These are phyloP conservation scores for Blastobotrys aristatus DNA, from an alignment of 1,139 yeast genomes.

Conservation along the genomic window DNA sequence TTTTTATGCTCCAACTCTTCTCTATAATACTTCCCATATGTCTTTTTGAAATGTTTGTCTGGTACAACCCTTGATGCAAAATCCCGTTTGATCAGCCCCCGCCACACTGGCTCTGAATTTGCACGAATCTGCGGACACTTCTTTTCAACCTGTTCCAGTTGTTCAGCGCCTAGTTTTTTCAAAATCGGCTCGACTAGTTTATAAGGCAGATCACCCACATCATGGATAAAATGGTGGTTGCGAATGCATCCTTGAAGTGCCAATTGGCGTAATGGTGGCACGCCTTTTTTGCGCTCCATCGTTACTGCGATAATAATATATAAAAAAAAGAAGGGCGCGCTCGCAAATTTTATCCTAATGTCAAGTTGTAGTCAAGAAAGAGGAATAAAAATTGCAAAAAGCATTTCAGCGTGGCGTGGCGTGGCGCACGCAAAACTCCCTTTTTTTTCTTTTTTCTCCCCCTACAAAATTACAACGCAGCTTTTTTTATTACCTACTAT, in stretches of 20 bases:
- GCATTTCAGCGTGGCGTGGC: too few relatives aligned
- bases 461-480: background rate
- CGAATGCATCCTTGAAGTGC: conserved; percentile 9
- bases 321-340: too few relatives aligned
- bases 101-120: conserved; percentile 27
- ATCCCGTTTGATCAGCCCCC: conserved; percentile 23
- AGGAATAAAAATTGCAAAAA: background rate
- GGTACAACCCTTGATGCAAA: conserved; percentile 28
- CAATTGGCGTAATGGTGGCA: conserved; percentile 1
- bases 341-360: too few relatives aligned
- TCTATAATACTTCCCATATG: conserved; percentile 24
- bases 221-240: conserved; percentile 21
- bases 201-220: conserved; percentile 31
- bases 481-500: background rate
- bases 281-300: conserved; percentile 1
- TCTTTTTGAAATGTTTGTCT: conserved; percentile 15
- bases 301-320: too few relatives aligned
- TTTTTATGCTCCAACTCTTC: conserved; percentile 25
- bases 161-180: conserved; percentile 25
- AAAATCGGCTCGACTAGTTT: conserved; percentile 30
- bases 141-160: conserved; percentile 26
- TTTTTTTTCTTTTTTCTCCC: background rate
- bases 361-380: too few relatives aligned
- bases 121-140: conserved; percentile 26
- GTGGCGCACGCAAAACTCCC: too few relatives aligned